Evolutionary conservation across 208 protist species (phyloP), one percentile per base, ranked within the genome.

Genomic region (Acanthamoeba triangularis): DNA sequence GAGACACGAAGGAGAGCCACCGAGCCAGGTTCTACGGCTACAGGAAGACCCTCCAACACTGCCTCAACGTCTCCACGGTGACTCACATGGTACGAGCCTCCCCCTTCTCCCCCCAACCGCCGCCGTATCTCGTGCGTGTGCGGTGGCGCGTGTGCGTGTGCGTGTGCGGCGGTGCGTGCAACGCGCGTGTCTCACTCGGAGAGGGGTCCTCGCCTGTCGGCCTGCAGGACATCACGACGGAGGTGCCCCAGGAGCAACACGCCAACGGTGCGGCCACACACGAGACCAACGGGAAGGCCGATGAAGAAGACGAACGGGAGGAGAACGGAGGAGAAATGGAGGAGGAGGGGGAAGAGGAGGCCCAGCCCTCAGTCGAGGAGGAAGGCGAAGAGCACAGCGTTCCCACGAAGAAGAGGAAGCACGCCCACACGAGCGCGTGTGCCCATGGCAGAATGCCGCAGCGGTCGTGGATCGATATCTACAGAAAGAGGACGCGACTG

Each of bases 391-490:
- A 69, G 56, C 2, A 3, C 63, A 69, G 63, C 28, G 63, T 35
- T n/a, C n/a, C n/a, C 28, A 18, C 63, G 10, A 69, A 69, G 63
- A 69, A 69, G 63, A 69, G 63, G 63, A 69, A 69, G 63, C 63
- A 69, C 63, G 63, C 56, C 56, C 56, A 61, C 56, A 25, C 56
- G 13, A 23, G 16, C 18, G 63, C 63, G 28, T 69, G 63, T 23
- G 8, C 56, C 7, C 56, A 61, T 23, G 35, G n/a, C 28, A 69
- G 63, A 35, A n/a, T 8, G 25, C 6, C 28, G 3, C 14, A 69
- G 28, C 63, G 6, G 25, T 35, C 63, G 63, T 69, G 63, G 63
- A 69, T 69, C 28, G 28, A 14, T 3, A 35, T 13, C 63, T 69
- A 35, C 28, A n/a, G 20, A 8, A 69, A 69, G 63, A 69, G n/a